Percentiles rank a stretch among this genome's conserved stretches.
Conservation (phyloP, 345 rosid species). For the Rubroshorea leprosula region DNA sequence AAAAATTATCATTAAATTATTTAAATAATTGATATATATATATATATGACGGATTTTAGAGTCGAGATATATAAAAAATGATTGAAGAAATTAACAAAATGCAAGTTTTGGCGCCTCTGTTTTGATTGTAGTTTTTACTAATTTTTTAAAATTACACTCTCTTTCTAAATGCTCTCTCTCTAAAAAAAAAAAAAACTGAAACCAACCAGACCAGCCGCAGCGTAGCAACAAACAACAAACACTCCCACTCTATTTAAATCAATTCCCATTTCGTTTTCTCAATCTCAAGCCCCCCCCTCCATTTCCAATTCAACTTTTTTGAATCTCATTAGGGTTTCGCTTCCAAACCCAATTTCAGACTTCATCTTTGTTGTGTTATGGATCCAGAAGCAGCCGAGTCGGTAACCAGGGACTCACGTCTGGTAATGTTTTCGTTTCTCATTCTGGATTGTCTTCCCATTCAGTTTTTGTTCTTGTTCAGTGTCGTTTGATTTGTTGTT, state of each 20-base stretch:
- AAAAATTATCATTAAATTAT: too few species aligned
- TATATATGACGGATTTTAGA: too few species aligned
- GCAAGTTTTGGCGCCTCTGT: too few species aligned
- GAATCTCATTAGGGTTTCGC: constrained; percentile 6
- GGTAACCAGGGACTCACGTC: constrained; percentile 16
- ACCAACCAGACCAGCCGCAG: too few species aligned
- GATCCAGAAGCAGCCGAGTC: constrained; percentile 22
- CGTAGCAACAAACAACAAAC: too few species aligned
- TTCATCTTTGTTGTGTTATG: constrained; percentile 8
- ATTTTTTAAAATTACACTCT: too few species aligned
- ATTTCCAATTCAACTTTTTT: not conserved
- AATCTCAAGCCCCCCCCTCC: constrained; percentile 2
- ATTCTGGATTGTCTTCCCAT: not conserved
- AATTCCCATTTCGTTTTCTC: constrained; percentile 1
- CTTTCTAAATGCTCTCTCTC: too few species aligned
- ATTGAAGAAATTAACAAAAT: too few species aligned
- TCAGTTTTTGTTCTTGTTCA: not conserved
- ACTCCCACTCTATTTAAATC: not conserved
- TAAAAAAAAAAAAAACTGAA: too few species aligned
- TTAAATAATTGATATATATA: too few species aligned
- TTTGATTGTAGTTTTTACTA: too few species aligned
- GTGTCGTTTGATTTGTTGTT: not conserved
- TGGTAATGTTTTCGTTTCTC: constrained; percentile 8
- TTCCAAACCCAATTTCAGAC: constrained; percentile 3
- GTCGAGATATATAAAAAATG: too few species aligned